phyloP scores from a whole-genome alignment of 2,329 filamentous ascomycete species.

The Botrytis cinerea region DNA sequence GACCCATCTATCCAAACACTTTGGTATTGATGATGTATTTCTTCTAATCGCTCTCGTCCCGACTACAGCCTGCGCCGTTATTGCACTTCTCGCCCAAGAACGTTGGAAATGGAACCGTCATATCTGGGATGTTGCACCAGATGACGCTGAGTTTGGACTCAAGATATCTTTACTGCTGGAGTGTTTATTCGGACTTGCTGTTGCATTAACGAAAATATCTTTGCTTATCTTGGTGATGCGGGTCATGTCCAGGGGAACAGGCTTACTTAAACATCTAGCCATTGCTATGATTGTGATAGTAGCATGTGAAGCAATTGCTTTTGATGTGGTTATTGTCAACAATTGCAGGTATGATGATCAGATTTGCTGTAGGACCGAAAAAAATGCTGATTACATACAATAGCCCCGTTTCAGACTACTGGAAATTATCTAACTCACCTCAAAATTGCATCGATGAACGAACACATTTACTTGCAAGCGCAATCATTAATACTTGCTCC shows the following conservation, averaged over 20 bases:
- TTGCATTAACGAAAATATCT: constrained; percentile 44
- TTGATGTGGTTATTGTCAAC: constrained; percentile 43
- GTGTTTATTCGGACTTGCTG: constrained; percentile 43
- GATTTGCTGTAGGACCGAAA: background rate
- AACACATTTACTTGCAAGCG: constrained; percentile 53
- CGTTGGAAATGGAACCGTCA: constrained; percentile 45
- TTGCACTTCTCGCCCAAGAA: constrained; percentile 42
- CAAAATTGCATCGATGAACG: constrained; percentile 51
- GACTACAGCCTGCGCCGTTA: constrained; percentile 42
- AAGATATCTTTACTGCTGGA: constrained; percentile 45
- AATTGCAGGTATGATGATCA: constrained; percentile 43
- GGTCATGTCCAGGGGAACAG: constrained; percentile 43
- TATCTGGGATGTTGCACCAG: constrained; percentile 45
- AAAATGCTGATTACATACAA: constrained; percentile 2
- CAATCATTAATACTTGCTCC: constrained; percentile 59
- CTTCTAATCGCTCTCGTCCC: constrained; percentile 45
- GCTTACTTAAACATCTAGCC: constrained; percentile 38
- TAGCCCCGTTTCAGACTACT: constrained; percentile 44
- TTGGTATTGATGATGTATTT: constrained; percentile 50
- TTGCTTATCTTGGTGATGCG: constrained; percentile 40
- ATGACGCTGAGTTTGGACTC: constrained; percentile 39
- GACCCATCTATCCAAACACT: constrained; percentile 47
- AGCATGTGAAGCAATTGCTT: constrained; percentile 38
- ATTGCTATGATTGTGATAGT: constrained; percentile 42
- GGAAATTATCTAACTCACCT: constrained; percentile 41